phyloP scores from a whole-genome alignment of 306 rosid species.

The Bauhinia variegata region DNA sequence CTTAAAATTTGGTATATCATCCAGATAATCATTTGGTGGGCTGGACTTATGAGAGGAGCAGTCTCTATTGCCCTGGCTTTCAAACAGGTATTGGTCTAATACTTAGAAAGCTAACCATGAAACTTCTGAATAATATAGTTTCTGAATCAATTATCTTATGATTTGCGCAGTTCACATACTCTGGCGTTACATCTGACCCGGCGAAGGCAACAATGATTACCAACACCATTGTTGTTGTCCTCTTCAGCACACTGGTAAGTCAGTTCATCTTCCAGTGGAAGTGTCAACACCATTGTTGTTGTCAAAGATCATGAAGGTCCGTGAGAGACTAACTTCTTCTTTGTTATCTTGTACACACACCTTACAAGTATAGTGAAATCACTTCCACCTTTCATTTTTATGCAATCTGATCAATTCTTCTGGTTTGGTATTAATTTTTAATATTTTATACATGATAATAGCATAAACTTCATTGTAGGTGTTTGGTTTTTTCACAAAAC shows the following conservation, averaged over 20 bases:
- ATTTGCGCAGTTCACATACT: conserved; percentile 71
- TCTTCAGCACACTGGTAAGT: conserved; percentile 83
- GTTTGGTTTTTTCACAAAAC: conserved; percentile 80
- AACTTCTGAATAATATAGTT: background rate
- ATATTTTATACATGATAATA: background rate
- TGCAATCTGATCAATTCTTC: conserved; percentile 19
- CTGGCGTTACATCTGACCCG: conserved; percentile 81
- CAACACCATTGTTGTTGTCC: conserved; percentile 76
- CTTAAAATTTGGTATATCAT: conserved; percentile 25
- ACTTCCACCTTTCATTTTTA: background rate
- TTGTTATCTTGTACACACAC: background rate
- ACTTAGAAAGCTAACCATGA: background rate
- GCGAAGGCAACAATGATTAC: conserved; percentile 77
- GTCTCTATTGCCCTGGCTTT: conserved; percentile 95
- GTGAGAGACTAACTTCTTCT: background rate
- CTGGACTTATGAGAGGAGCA: conserved; percentile 92
- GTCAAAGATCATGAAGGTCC: background rate
- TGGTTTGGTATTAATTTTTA: background rate
- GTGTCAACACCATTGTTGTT: background rate
- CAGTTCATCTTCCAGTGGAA: background rate
- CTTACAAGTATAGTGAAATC: background rate
- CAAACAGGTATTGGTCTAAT: conserved; percentile 60
- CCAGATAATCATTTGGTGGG: conserved; percentile 91
- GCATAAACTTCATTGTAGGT: conserved; percentile 51
- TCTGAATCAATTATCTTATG: conserved; percentile 25